Base-by-base conservation (phyloP, 1,284 basidiomycete species). In the Austropuccinia psidii region DNA sequence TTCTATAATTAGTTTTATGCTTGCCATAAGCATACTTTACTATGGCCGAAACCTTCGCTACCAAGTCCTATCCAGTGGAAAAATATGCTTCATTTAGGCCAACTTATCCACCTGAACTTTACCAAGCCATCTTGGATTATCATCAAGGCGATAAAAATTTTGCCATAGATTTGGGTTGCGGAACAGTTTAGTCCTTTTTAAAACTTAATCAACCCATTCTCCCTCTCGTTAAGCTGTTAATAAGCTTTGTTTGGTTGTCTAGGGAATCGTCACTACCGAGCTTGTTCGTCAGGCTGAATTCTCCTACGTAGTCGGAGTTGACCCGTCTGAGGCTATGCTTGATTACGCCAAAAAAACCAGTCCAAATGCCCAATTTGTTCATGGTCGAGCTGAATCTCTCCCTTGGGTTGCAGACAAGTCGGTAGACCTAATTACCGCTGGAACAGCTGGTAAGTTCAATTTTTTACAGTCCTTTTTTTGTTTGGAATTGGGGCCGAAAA, bases 91-190 rank as follows among this genome's bases (percentile, higher is more conserved):
- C 29, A 27, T 72, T 61, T 49, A 58, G 69, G 41, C 69, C 69
- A 4, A 52, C 37, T 31, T 72, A 72, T 54, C 69, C 69, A 37
- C 31, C 45, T 4, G 33, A 62, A 29, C 37, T 72, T 35, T 72
- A 62, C 37, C 37, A 62, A 27, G n/a, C 69, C 8, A 72, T 72
- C 35, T 50, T 72, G 41, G 31, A 61, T 13, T 72, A 61, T 72
- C 69, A 72, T 72, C 69, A 39, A 62, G 67, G 35, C 58, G 54
- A 39, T n/a, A 39, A 41, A 21, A 39, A 60, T 17, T 24, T 72
- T 15, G 69, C 69, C 3, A 19, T 72, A 29, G 69, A 72, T 62
- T 62, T 72, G 31, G 69, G 69, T 37, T 72, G 69, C 35, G 69
- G 69, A 47, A 61, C 69, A 49, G 69, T 72, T 41, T 41, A 61